Percentiles rank a stretch among this genome's conserved stretches.
Evolutionary conservation across 805 yeast genomes (phyloP).

Genomic region (Kluyveromyces dobzhanskii): DNA sequence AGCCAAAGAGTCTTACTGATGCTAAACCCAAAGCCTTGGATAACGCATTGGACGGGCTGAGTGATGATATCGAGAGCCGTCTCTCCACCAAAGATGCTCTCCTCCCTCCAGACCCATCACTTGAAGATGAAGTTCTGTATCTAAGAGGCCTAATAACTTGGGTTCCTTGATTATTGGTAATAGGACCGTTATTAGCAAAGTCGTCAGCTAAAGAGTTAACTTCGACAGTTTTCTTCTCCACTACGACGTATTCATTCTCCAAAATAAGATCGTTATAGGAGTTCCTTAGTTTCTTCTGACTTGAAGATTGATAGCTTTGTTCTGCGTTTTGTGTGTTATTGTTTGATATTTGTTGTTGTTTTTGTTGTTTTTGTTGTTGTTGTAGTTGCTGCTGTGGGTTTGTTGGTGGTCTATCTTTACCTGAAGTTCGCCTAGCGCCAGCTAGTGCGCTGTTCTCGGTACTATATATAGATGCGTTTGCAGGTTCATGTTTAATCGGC

Average conservation of each 20-base stretch:
- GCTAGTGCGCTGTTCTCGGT: too few species aligned
- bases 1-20: slow-evolving; percentile 76
- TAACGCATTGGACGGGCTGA: slow-evolving; percentile 80
- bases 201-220: slow-evolving; percentile 95
- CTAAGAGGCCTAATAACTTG: slow-evolving; percentile 33
- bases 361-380: neutral
- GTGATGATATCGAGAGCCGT: slow-evolving; percentile 53
- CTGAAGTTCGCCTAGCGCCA: neutral
- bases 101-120: slow-evolving; percentile 42
- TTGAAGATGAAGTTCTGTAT: slow-evolving; percentile 32
- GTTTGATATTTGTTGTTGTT: neutral
- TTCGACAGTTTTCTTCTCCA: slow-evolving; percentile 90
- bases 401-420: neutral
- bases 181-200: slow-evolving; percentile 51
- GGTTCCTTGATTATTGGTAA: slow-evolving; percentile 24
- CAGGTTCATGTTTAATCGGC: slow-evolving; percentile 13
- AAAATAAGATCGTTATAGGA: slow-evolving; percentile 36
- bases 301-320: neutral
- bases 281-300: slow-evolving; percentile 2
- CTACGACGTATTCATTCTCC: slow-evolving; percentile 87
- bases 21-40: slow-evolving; percentile 84
- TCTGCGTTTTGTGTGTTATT: slow-evolving; percentile 5
- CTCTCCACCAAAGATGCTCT: slow-evolving; percentile 58
- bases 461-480: neutral
- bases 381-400: neutral